These are phyloP conservation scores for Alternaria infectoria DNA, from an alignment of 2,329 filamentous ascomycete genomes.

Conservation along the genomic window DNA sequence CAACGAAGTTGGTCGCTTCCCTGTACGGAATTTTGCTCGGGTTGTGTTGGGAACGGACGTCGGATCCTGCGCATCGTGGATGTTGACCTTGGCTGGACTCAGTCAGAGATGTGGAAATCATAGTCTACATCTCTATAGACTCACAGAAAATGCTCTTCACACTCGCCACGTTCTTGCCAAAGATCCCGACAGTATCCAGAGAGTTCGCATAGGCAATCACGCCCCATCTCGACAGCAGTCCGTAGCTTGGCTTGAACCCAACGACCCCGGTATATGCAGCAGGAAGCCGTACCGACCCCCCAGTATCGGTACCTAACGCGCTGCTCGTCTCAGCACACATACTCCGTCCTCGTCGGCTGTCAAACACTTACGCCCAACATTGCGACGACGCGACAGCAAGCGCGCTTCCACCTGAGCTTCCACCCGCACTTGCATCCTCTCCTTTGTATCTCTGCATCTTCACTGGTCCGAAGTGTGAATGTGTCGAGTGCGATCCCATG, in stretches of 20 bases:
- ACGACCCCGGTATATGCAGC: constrained; percentile 84
- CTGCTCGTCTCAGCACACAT: constrained; percentile 41
- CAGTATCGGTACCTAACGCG: constrained; percentile 91
- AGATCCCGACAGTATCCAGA: constrained; percentile 83
- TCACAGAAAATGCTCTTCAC: constrained; percentile 52
- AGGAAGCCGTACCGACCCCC: constrained; percentile 84
- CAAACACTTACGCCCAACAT: constrained; percentile 60
- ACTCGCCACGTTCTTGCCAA: constrained; percentile 64
- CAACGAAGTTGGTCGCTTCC: constrained; percentile 3
- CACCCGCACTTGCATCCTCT: constrained; percentile 47
- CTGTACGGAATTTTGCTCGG: constrained; percentile 52
- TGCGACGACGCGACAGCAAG: constrained; percentile 74
- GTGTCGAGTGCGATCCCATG: constrained; percentile 83
- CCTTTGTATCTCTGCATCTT: constrained; percentile 52
- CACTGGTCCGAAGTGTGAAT: constrained; percentile 73
- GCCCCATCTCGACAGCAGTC: constrained; percentile 82
- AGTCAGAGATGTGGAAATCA: constrained; percentile 1
- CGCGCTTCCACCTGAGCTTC: constrained; percentile 90
- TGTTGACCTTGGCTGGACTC: constrained; percentile 57
- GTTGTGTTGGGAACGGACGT: constrained; percentile 69
- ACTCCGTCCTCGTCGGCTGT: not conserved
- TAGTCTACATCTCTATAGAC: not conserved
- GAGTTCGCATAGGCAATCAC: constrained; percentile 93
- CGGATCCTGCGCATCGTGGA: constrained; percentile 74
- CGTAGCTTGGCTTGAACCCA: constrained; percentile 92